phyloP scores from a whole-genome alignment of 1,284 basidiomycete species.

The Puccinia hordei region DNA sequence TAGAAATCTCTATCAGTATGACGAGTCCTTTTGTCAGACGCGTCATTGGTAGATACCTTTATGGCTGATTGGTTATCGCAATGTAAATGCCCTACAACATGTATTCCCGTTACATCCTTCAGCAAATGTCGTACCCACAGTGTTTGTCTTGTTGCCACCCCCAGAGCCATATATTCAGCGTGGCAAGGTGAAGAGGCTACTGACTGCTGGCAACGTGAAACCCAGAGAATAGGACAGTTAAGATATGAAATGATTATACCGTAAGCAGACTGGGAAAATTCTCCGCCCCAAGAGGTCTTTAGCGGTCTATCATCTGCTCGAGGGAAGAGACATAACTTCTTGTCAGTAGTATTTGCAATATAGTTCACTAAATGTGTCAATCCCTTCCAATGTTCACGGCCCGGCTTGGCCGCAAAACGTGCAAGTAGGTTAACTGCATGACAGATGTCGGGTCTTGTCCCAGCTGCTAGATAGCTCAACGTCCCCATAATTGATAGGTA shows the following conservation, averaged over 20 bases:
- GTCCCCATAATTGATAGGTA: conserved; percentile 2
- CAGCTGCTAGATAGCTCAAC: neutral
- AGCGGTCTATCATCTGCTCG: no score
- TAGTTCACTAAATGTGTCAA: no score
- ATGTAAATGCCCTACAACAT: neutral
- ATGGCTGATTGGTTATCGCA: conserved; percentile 6
- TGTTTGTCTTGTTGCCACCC: no score
- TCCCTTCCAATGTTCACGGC: no score
- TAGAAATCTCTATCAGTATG: conserved; percentile 19
- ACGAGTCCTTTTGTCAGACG: conserved; percentile 12
- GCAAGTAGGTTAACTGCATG: no score
- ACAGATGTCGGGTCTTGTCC: no score
- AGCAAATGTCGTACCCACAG: no score
- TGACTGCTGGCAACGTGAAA: neutral
- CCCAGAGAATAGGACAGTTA: conserved; percentile 14
- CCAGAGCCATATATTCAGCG: conserved; percentile 22
- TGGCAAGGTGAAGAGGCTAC: conserved; percentile 10
- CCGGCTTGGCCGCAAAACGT: no score
- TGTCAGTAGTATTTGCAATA: no score
- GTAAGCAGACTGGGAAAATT: neutral
- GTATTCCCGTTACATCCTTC: no score
- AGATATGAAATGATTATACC: neutral
- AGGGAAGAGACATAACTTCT: no score
- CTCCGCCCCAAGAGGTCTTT: no score
- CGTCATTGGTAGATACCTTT: neutral